These are phyloP conservation scores for Trichoderma aggressivum DNA, from an alignment of 2,329 filamentous ascomycete species.

Conservation along the genomic window DNA sequence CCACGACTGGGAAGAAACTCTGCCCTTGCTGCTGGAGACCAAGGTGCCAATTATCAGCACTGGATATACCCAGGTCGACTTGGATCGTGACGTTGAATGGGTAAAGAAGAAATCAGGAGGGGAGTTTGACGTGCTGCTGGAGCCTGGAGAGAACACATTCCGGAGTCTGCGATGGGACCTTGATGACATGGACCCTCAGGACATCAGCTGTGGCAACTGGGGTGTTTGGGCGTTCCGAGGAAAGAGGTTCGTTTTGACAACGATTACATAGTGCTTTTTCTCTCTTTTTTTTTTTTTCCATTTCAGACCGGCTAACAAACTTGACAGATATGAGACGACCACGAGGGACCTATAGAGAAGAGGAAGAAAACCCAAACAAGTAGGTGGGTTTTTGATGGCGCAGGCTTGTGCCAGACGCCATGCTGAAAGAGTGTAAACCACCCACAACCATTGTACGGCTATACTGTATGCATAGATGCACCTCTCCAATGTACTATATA, in stretches of 20 bases:
- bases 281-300: no score
- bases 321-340: conserved; percentile 59
- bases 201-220: conserved; percentile 95
- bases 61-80: conserved; percentile 92
- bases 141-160: conserved; percentile 93
- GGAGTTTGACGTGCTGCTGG: conserved; percentile 86
- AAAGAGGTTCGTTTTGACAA: conserved; percentile 66
- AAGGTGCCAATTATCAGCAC: conserved; percentile 94
- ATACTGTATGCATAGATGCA: conserved; percentile 4
- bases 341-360: conserved; percentile 43
- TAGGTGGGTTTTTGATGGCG: background rate
- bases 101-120: conserved; percentile 79
- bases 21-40: conserved; percentile 87
- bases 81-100: conserved; percentile 89
- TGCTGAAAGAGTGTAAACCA: background rate
- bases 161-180: conserved; percentile 94
- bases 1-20: conserved; percentile 89
- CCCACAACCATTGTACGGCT: background rate
- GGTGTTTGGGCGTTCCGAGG: conserved; percentile 95
- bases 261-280: background rate
- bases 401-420: background rate
- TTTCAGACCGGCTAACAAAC: conserved; percentile 32
- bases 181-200: conserved; percentile 91
- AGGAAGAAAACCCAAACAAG: background rate
- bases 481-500: conserved; percentile 15